Evolutionary conservation across 306 rosid species (phyloP).

Genomic region (Rosa lucieae): DNA sequence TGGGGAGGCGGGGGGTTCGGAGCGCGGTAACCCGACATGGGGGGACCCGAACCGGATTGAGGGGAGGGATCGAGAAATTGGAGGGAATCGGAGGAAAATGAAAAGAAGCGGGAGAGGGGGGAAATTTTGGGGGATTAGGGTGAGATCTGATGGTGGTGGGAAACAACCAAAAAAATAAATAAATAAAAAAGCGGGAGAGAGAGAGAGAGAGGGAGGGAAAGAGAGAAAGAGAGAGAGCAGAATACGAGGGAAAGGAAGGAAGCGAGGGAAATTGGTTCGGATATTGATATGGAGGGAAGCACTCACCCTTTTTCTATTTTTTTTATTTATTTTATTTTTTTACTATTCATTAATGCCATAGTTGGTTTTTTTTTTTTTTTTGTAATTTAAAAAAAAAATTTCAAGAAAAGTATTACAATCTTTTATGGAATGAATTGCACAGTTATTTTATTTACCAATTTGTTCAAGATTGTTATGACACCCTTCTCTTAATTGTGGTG

Average conservation of each 20-base stretch:
- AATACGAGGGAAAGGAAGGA: too few species aligned
- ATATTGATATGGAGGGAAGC: not conserved
- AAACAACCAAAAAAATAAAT: not conserved
- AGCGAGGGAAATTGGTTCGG: conserved; percentile 78
- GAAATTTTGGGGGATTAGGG: conserved; percentile 11
- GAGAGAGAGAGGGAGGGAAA: conserved; percentile 42
- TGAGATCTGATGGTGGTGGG: conserved; percentile 42
- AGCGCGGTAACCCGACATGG: conserved; percentile 66
- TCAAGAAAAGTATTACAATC: too few species aligned
- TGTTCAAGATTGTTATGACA: too few species aligned
- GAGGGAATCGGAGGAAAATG: conserved; percentile 26
- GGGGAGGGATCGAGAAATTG: conserved; percentile 34
- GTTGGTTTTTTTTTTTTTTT: too few species aligned
- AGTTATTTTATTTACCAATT: too few species aligned
- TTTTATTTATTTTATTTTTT: not conserved
- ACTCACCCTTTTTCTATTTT: not conserved
- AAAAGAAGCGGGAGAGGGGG: conserved; percentile 18
- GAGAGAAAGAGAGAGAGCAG: conserved; percentile 54
- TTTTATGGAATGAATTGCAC: too few species aligned
- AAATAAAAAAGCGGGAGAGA: conserved; percentile 71
- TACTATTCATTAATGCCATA: not conserved
- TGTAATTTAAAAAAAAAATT: too few species aligned
- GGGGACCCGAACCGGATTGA: conserved; percentile 8
- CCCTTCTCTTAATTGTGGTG: too few species aligned
- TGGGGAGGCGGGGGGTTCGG: conserved; percentile 42